Evolutionary conservation across 2,329 filamentous ascomycete species (phyloP).

Genomic region (Cladobotryum mycophilum): DNA sequence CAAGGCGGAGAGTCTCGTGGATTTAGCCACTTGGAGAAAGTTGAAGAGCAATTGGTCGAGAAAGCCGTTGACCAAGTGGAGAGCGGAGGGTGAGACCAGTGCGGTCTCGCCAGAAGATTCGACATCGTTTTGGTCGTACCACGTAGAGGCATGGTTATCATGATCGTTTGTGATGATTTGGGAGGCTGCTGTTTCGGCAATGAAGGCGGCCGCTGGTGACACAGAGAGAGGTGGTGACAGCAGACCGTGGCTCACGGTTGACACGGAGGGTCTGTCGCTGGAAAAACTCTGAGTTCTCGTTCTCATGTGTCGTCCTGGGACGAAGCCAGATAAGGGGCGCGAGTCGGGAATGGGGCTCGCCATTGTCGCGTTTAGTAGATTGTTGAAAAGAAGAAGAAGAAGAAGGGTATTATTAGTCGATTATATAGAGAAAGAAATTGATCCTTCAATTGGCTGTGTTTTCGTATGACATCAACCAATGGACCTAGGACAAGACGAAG

Average conservation of each 20-base stretch:
- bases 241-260: conserved; percentile 47
- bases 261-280: conserved; percentile 58
- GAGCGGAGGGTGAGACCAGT: conserved; percentile 63
- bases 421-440: not conserved
- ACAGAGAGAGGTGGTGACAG: conserved; percentile 62
- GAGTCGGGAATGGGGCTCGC: conserved; percentile 21
- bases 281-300: conserved; percentile 60
- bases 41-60: conserved; percentile 90
- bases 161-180: conserved; percentile 89
- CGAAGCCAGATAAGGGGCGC: conserved; percentile 28
- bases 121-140: conserved; percentile 63
- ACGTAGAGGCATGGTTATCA: conserved; percentile 64
- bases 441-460: not conserved
- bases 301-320: conserved; percentile 29
- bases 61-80: conserved; percentile 81
- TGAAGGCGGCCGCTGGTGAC: conserved; percentile 76
- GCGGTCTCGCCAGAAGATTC: conserved; percentile 62
- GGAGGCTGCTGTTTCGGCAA: conserved; percentile 79
- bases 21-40: conserved; percentile 73
- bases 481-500: too few species aligned
- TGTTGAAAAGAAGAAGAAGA: not conserved
- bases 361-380: conserved; percentile 15
- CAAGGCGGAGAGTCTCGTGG: conserved; percentile 67
- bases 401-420: not conserved
- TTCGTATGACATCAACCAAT: too few species aligned